phyloP scores from a whole-genome alignment of 2,329 filamentous ascomycete genomes.

The Achaetomium macrosporum region DNA sequence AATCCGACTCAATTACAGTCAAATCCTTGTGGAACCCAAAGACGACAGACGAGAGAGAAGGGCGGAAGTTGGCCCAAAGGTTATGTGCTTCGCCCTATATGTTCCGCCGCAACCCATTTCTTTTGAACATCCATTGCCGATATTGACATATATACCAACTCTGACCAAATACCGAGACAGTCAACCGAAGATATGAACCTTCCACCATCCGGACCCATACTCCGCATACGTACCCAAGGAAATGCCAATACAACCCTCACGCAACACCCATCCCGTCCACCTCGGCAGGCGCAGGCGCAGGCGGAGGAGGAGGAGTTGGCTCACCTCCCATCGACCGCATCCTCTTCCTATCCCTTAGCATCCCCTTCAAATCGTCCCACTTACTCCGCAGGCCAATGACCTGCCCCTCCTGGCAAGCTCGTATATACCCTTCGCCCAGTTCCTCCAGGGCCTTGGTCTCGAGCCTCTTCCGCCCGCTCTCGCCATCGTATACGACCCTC shows the following conservation, averaged over 20 bases:
- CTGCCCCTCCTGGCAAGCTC: slow-evolving; percentile 40
- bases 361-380: slow-evolving; percentile 34
- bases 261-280: neutral
- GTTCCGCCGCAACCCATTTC: too few relatives aligned
- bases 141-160: too few relatives aligned
- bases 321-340: neutral
- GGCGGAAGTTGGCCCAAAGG: too few relatives aligned
- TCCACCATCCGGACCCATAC: too few relatives aligned
- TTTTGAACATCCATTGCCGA: too few relatives aligned
- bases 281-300: neutral
- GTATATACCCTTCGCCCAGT: slow-evolving; percentile 43
- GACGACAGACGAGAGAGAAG: too few relatives aligned
- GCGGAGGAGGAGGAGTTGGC: neutral
- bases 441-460: slow-evolving; percentile 46
- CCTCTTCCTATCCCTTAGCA: slow-evolving; percentile 27
- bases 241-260: neutral
- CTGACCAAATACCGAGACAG: too few relatives aligned
- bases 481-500: slow-evolving; percentile 33
- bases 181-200: too few relatives aligned
- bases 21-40: too few relatives aligned
- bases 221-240: neutral
- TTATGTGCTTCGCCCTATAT: too few relatives aligned
- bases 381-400: slow-evolving; percentile 40
- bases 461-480: slow-evolving; percentile 20
- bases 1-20: neutral